phyloP scores from a whole-genome alignment of 192 early-diverging fungal species.

The Coemansia aciculifera region DNA sequence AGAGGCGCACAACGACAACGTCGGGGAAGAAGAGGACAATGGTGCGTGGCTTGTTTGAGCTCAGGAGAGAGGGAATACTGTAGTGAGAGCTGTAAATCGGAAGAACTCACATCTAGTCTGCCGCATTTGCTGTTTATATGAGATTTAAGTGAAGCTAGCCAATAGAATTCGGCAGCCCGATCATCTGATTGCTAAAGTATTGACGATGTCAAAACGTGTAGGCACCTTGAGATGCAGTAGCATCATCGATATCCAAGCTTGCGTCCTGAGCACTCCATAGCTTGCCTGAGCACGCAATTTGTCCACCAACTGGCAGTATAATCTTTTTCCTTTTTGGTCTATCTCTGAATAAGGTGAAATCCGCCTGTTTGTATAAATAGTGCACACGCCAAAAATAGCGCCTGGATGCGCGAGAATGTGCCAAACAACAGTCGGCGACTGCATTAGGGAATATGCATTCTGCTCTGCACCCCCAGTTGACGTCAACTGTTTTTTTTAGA shows the following conservation, averaged over 20 bases:
- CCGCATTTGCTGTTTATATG: too few relatives aligned
- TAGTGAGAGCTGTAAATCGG: neutral
- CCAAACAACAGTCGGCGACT: neutral
- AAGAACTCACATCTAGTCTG: neutral
- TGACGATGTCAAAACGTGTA: neutral
- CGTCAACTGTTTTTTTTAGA: neutral
- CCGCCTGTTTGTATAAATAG: neutral
- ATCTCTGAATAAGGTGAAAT: neutral
- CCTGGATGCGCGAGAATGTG: slow-evolving; percentile 4
- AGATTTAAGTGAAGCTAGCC: neutral
- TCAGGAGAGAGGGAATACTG: neutral
- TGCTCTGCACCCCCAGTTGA: neutral
- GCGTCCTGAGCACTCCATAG: neutral
- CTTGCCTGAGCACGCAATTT: neutral
- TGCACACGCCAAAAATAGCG: neutral
- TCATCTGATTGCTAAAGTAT: neutral
- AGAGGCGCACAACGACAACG: neutral
- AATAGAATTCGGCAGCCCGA: neutral
- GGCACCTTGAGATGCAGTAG: neutral
- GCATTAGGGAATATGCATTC: neutral
- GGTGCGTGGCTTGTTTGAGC: neutral
- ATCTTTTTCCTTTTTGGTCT: too few relatives aligned
- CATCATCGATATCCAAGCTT: neutral
- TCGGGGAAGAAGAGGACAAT: neutral
- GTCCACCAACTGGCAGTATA: neutral